These are phyloP conservation scores for Cicer judaicum DNA, from an alignment of 306 rosid species.

Conservation along the genomic window DNA sequence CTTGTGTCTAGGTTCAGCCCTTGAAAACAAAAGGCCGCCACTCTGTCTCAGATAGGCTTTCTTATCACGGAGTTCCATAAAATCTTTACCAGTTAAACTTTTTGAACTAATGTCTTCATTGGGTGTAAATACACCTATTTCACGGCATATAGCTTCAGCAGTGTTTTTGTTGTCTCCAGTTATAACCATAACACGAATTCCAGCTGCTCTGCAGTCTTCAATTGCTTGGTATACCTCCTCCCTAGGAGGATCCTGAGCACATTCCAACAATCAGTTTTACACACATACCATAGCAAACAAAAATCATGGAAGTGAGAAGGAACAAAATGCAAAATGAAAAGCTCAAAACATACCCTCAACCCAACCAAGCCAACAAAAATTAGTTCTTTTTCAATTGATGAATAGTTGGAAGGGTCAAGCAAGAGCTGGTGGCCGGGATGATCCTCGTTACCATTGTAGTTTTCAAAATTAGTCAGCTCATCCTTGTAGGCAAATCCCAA, in stretches of 20 bases:
- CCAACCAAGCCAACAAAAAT: constrained; percentile 89
- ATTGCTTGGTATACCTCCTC: constrained; percentile 85
- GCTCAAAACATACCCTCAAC: constrained; percentile 72
- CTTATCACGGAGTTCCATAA: constrained; percentile 63
- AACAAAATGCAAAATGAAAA: constrained; percentile 19
- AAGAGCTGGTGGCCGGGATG: constrained; percentile 90
- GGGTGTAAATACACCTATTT: constrained; percentile 81
- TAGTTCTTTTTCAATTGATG: constrained; percentile 79
- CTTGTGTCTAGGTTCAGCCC: constrained; percentile 97
- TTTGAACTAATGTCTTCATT: constrained; percentile 63
- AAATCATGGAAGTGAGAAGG: constrained; percentile 9
- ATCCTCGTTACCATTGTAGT: constrained; percentile 74
- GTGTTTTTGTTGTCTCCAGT: constrained; percentile 95
- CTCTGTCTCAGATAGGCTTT: constrained; percentile 64
- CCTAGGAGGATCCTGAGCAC: constrained; percentile 87
- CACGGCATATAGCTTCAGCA: constrained; percentile 93
- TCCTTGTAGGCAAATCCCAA: constrained; percentile 96
- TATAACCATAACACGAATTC: constrained; percentile 92
- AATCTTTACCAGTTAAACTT: constrained; percentile 86
- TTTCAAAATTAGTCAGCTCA: constrained; percentile 57
- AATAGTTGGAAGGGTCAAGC: constrained; percentile 83
- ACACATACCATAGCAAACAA: constrained; percentile 31
- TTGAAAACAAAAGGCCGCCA: constrained; percentile 90
- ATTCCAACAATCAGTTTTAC: constrained; percentile 36
- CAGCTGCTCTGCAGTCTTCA: constrained; percentile 93